phyloP scores from a whole-genome alignment of 768 basidiomycete species.

The Amanita exitialis region DNA sequence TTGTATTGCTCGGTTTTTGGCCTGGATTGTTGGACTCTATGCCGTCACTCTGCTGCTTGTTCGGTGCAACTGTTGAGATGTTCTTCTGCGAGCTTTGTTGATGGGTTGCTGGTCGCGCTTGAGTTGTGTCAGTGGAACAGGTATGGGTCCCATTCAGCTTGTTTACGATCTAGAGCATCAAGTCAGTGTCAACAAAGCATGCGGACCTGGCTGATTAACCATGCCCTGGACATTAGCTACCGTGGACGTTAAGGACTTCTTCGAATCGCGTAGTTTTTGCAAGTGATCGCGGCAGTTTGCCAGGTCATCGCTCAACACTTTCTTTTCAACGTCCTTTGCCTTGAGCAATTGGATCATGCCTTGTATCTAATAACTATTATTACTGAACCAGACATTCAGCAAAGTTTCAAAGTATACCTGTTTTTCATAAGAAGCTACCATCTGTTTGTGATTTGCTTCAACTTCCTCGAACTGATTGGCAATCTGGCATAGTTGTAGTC shows the following conservation, averaged over 20 bases:
- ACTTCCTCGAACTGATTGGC: background rate
- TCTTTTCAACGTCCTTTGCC: slow-evolving; percentile 14
- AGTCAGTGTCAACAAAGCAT: background rate
- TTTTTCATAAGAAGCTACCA: background rate
- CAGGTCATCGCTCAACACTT: slow-evolving; percentile 14
- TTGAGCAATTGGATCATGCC: slow-evolving; percentile 12
- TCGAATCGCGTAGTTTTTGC: slow-evolving; percentile 18
- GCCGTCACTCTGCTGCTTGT: background rate
- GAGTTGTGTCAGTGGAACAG: background rate
- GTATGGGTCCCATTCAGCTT: background rate
- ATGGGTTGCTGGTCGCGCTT: background rate
- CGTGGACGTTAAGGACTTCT: slow-evolving; percentile 16
- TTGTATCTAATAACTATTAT: background rate
- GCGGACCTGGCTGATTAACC: slow-evolving; percentile 10
- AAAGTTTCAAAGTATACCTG: background rate
- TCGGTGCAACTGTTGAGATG: background rate
- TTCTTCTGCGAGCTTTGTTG: background rate
- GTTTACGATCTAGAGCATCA: background rate
- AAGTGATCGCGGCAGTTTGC: slow-evolving; percentile 15
- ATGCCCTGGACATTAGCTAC: slow-evolving; percentile 19
- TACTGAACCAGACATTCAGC: background rate
- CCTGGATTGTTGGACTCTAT: too few relatives aligned
- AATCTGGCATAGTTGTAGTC: background rate
- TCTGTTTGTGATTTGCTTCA: background rate
- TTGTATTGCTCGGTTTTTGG: background rate